Evolutionary conservation across 2,329 filamentous ascomycete species (phyloP).

Genomic region (Beauveria sp.): DNA sequence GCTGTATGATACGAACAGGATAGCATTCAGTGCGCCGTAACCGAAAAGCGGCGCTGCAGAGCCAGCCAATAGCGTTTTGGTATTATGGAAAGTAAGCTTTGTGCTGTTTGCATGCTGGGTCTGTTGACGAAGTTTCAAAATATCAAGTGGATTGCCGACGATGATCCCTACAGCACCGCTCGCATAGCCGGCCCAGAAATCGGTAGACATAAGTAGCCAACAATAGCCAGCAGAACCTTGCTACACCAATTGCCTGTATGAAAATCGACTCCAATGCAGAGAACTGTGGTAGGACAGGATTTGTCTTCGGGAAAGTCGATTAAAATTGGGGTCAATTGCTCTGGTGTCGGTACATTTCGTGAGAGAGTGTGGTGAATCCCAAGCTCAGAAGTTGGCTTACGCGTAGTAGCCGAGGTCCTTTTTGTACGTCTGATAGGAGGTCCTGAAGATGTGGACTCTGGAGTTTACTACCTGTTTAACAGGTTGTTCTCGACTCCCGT

Average conservation of each 20-base stretch:
- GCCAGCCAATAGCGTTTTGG: constrained; percentile 46
- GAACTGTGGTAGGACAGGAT: background rate
- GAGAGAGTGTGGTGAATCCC: background rate
- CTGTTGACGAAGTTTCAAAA: constrained; percentile 61
- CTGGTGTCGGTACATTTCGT: background rate
- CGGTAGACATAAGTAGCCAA: constrained; percentile 58
- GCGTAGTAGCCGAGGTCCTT: too few species aligned
- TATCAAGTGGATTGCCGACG: constrained; percentile 78
- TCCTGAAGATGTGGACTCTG: too few species aligned
- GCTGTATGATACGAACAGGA: constrained; percentile 88
- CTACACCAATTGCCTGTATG: background rate
- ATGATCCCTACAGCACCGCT: constrained; percentile 81
- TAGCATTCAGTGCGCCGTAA: constrained; percentile 83
- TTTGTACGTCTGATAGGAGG: too few species aligned
- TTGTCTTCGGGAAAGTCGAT: background rate
- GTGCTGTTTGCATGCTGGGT: constrained; percentile 30
- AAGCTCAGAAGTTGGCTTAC: too few species aligned
- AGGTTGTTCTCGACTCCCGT: background rate
- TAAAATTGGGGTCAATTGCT: background rate
- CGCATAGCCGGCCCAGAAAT: constrained; percentile 91
- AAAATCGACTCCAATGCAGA: background rate
- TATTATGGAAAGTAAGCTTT: constrained; percentile 24
- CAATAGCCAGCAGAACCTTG: background rate
- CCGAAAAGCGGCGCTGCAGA: constrained; percentile 79
- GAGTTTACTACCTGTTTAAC: background rate